phyloP scores from a whole-genome alignment of 2,329 filamentous ascomycete species.

The Cadophora malorum region DNA sequence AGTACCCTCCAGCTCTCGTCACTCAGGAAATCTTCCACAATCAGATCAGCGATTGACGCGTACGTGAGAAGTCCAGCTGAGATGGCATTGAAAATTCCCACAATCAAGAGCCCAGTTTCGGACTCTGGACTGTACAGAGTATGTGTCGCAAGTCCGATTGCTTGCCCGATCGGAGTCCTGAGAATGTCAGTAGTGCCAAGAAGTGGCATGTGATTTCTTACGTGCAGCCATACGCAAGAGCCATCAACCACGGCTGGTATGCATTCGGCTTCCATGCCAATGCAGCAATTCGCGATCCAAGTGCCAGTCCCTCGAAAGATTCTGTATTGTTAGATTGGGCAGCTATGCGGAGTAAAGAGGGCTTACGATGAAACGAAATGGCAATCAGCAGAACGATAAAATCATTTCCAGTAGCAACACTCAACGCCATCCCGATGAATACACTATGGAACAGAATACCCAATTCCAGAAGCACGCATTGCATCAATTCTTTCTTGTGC shows the following conservation, averaged over 20 bases:
- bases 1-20: conserved; percentile 21
- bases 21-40: conserved; percentile 24
- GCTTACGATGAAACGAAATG: conserved; percentile 24
- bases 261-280: conserved; percentile 20
- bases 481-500: conserved; percentile 45
- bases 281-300: conserved; percentile 22
- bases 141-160: conserved; percentile 21
- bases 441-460: conserved; percentile 30
- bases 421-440: conserved; percentile 26
- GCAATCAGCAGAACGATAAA: conserved; percentile 24
- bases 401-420: conserved; percentile 17
- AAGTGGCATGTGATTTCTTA: not conserved
- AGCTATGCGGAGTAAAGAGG: too few species aligned
- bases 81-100: conserved; percentile 24
- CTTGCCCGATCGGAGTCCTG: conserved; percentile 22
- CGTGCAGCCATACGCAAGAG: conserved; percentile 24
- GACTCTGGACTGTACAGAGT: conserved; percentile 20
- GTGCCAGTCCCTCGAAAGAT: conserved; percentile 23
- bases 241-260: conserved; percentile 23
- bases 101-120: conserved; percentile 13
- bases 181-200: not conserved
- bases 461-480: conserved; percentile 47
- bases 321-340: too few species aligned
- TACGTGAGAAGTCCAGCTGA: conserved; percentile 21
- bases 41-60: conserved; percentile 19